A percentile compares a stretch with the other conserved stretches of the same genome.
These are phyloP conservation scores for Fusarium irregulare DNA, from an alignment of 2,329 filamentous ascomycete genomes.

Conservation along the genomic window DNA sequence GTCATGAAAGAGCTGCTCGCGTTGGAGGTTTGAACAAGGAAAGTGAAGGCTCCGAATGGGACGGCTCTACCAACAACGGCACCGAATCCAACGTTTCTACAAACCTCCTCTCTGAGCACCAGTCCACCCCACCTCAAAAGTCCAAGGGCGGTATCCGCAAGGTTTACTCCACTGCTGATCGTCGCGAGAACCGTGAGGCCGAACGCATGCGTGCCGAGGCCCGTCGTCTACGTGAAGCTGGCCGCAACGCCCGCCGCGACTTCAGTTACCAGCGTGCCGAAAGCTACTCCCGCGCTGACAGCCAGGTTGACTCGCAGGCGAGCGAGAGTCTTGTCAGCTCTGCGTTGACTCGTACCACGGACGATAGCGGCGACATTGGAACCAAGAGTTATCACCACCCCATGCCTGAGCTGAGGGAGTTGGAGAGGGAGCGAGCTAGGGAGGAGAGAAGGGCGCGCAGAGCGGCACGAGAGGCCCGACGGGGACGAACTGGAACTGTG, in stretches of 20 bases:
- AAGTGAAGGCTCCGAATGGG: conserved; percentile 82
- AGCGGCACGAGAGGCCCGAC: conserved; percentile 48
- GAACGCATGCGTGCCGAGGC: conserved; percentile 69
- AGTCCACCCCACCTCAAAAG: conserved; percentile 63
- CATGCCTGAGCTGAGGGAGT: conserved; percentile 62
- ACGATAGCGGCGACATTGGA: conserved; percentile 61
- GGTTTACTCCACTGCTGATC: conserved; percentile 70
- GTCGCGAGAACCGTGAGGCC: conserved; percentile 62
- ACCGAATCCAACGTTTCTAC: conserved; percentile 73
- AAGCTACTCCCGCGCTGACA: conserved; percentile 39
- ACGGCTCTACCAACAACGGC: conserved; percentile 73
- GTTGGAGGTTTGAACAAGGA: conserved; percentile 91
- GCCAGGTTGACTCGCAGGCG: conserved; percentile 43
- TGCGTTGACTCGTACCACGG: conserved; percentile 52
- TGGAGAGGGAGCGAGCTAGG: conserved; percentile 49
- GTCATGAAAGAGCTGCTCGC: conserved; percentile 84
- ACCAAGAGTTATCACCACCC: conserved; percentile 69
- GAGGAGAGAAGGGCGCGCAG: conserved; percentile 53
- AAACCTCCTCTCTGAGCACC: conserved; percentile 69
- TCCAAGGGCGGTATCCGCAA: conserved; percentile 64
- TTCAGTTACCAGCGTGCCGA: conserved; percentile 63
- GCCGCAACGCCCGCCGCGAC: conserved; percentile 59
- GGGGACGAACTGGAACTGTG: conserved; percentile 43
- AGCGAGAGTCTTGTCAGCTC: conserved; percentile 50
- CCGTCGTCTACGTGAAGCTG: conserved; percentile 64